Base-by-base conservation (phyloP, 2,329 filamentous ascomycete species). In the Neofusicoccum laricinum region DNA sequence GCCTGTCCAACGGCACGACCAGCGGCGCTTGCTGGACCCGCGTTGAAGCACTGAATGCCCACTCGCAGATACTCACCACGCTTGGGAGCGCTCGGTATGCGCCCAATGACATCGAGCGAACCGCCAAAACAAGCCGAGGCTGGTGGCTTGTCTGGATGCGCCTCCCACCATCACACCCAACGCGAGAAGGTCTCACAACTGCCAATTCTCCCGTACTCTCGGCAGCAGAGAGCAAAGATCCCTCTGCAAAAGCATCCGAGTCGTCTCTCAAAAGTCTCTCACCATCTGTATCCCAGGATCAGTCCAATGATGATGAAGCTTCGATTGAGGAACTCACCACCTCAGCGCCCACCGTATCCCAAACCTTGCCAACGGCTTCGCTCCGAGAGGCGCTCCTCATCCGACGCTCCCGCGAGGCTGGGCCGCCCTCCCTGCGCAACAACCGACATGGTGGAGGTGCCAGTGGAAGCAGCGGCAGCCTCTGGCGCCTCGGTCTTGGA, bases 141-240 rank as follows among this genome's bases (percentile, higher is more conserved):
- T 89, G 86, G 86, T 89, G 87, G 87, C 80, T 89, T 2, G 83
- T 88, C 21, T 89, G 87, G 86, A 83, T 88, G 73, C 81, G 85
- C 8, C 73, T 88, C 0, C 74, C 75, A 17, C 64, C 64, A 10
- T 63, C 64, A 10, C 17, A 43, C 15, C 19, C 53, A 6, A 17
- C 32, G 48, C n/a, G 45, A 19, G 32, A 32, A 11, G 25, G 34
- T 49, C 34, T 50, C n/a, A 6, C 19, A 15, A 51, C 14, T 4
- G 6, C 34, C 17, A 48, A 19, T 12, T 51, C 59, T 30, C 59
- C 59, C 30, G 32, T 34, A 8, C 34, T 48, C 15, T 10, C 41
- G 14, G 17, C 38, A 11, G 30, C 17, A 14, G 55, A 68, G 71
- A 15, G 67, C 67, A 68, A 66, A 38, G 61, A 64, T 4, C 65